Evolutionary conservation across 1,284 basidiomycete species (phyloP).

Genomic region (Meira nashicola): DNA sequence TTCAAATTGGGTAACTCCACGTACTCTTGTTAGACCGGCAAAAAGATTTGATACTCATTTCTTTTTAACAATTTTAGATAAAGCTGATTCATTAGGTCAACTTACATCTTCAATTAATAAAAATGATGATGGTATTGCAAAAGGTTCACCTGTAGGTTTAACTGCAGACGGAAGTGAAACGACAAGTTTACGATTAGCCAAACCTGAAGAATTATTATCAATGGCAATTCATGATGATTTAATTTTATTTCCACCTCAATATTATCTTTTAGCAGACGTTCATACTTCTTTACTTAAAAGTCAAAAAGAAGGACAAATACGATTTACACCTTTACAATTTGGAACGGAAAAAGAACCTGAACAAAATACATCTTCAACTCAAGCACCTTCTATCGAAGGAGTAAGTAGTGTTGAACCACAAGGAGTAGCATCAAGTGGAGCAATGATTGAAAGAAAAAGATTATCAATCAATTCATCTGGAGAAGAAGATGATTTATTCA

Average conservation of each 20-base stretch:
- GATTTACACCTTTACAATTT: not conserved
- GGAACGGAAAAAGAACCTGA: not conserved
- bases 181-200: slow-evolving; percentile 26
- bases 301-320: not conserved
- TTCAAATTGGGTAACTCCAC: slow-evolving; percentile 45
- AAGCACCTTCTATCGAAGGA: not conserved
- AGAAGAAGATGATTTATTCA: slow-evolving; percentile 25
- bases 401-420: not conserved
- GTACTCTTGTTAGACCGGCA: slow-evolving; percentile 36
- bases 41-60: slow-evolving; percentile 48
- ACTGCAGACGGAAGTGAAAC: slow-evolving; percentile 41
- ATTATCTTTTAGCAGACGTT: slow-evolving; percentile 23
- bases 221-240: slow-evolving; percentile 33
- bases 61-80: slow-evolving; percentile 40
- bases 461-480: not conserved
- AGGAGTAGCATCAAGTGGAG: too few relatives aligned
- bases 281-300: not conserved
- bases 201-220: slow-evolving; percentile 30
- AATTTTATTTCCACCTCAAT: slow-evolving; percentile 42
- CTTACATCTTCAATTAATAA: not conserved
- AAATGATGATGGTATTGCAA: not conserved
- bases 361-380: not conserved
- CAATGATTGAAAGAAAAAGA: too few relatives aligned
- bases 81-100: slow-evolving; percentile 22
- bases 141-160: slow-evolving; percentile 11